Percentiles rank a stretch among this genome's conserved stretches.
phyloP scores from a whole-genome alignment of 176 grass and related monocot species.

The Pharus latifolius region DNA sequence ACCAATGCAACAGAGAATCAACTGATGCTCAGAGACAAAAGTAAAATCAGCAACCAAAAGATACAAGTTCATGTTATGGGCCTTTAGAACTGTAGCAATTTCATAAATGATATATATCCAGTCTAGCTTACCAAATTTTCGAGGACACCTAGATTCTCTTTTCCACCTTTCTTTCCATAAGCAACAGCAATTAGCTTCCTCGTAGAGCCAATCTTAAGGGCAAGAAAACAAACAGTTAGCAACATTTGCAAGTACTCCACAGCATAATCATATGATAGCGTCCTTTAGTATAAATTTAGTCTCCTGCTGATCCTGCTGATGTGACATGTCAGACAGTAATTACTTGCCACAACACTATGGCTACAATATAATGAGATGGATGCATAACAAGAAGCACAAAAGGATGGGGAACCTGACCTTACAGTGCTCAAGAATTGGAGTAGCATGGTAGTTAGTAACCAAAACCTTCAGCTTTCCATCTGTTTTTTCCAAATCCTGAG shows the following conservation, averaged over 20 bases:
- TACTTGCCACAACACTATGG: neutral
- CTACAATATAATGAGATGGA: neutral
- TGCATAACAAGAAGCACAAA: neutral
- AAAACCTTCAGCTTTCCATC: slow-evolving; percentile 66
- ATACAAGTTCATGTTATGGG: neutral
- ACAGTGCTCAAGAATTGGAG: slow-evolving; percentile 93
- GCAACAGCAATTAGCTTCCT: slow-evolving; percentile 65
- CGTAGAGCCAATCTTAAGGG: slow-evolving; percentile 60
- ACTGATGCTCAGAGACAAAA: neutral
- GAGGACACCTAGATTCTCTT: slow-evolving; percentile 74
- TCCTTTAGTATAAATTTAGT: too few relatives aligned
- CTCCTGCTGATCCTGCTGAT: too few relatives aligned
- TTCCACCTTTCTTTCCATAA: slow-evolving; percentile 80
- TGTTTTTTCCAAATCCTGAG: slow-evolving; percentile 70
- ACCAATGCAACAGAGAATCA: neutral
- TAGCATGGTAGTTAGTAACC: slow-evolving; percentile 66
- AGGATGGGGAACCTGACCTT: slow-evolving; percentile 38
- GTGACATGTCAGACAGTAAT: neutral
- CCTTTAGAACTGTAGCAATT: too few relatives aligned
- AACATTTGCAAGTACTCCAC: neutral
- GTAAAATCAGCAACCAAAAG: slow-evolving; percentile 10
- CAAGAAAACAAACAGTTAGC: slow-evolving; percentile 1
- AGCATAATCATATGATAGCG: neutral
- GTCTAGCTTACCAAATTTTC: slow-evolving; percentile 93
- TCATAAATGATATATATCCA: too few relatives aligned